Evolutionary conservation across 441 rosid genomes (phyloP), one percentile per base, ranked within the genome.

Genomic region (Arabidopsis lyrata): DNA sequence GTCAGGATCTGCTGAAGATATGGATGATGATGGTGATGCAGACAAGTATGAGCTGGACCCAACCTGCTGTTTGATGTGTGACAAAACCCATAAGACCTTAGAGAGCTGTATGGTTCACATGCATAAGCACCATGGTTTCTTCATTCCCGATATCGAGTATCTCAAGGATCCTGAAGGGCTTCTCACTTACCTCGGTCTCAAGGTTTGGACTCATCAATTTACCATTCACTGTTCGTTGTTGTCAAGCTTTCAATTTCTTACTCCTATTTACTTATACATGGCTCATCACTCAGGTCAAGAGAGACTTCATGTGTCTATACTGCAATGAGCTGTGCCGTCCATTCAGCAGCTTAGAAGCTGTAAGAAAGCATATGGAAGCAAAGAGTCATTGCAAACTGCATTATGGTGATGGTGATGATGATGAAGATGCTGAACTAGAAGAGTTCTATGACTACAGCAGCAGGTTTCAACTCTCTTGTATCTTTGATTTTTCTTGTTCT

Each of bases 51-150:
- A 80, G 70, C 62, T 95, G 74, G 92, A 95, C 74, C 95, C 98
- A 38, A 77, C 90, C 14, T 83, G 91, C 71, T 93, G 98, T 86
- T 87, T 91, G 75, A 90, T 95, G 94, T 95, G 99, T 67, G 98
- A 95, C 73, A 80, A 47, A 16, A 76, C 81, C 50, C 92, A 91
- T 62, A 75, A 78, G 58, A 82, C 80, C 64, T 76, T 93, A 5
- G 99, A 93, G 72, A 84, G 77, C 39, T 95, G 99, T 76, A 93
- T 95, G 92, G 91, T 88, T 81, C 98, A 93, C 82, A 93, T 93
- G 99, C 99, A 95, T 78, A 91, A 86, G 83, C 76, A 81, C 7
- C 99, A 95, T 79, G 97, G 99, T 3, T 95, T 95, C 80, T 91
- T 88, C 78, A 85, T 95, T 76, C 99, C 99, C n/a, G 99, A 95